Evolutionary conservation across 2,329 filamentous ascomycete species (phyloP), one percentile per base, ranked within the genome.

Genomic region (Alternaria dauci): DNA sequence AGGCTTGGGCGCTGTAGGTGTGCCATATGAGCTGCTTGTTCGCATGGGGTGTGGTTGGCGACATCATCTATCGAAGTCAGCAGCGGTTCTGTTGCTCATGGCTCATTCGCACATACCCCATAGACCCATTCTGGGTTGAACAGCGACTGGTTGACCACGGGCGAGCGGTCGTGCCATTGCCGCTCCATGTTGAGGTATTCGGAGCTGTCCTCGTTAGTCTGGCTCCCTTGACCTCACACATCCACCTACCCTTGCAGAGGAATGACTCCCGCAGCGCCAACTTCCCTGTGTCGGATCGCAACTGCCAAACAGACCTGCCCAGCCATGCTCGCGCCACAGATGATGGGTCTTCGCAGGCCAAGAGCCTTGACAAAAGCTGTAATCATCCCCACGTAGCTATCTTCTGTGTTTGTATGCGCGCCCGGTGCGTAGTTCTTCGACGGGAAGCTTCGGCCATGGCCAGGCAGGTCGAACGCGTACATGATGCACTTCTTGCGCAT

Each of bases 21-120:
- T 84, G 83, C 82, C 82, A 85, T 62, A 85, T 79, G 30, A 85
- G 77, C 55, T 82, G 78, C 51, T 82, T 82, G 64, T 83, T 82
- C 8, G 73, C 76, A 9, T 75, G 68, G 0, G 82, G 82, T 11
- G 81, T 77, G 4, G 79, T 82, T 0, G 82, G 82, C 4, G 78
- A 76, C 78, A 82, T 82, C 81, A 83, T 82, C 76, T 78, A 25
- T 6, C 8, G 8, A 2, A 3, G 30, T 74, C 38, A 70, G 60
- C 25, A 32, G 12, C 2, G 1, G 0, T 12, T 23, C 11, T 5
- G 9, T 32, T 23, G 5, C 20, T n/a, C 8, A 5, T 8, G 30
- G 6, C 14, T 23, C 11, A 28, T 7, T 36, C n/a, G 2, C 38
- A 44, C 71, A 14, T 64, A 77, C 74, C 57, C 82, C 81, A 59